phyloP scores from a whole-genome alignment of 805 yeast species.

The Maudiozyma pseudohumilis region DNA sequence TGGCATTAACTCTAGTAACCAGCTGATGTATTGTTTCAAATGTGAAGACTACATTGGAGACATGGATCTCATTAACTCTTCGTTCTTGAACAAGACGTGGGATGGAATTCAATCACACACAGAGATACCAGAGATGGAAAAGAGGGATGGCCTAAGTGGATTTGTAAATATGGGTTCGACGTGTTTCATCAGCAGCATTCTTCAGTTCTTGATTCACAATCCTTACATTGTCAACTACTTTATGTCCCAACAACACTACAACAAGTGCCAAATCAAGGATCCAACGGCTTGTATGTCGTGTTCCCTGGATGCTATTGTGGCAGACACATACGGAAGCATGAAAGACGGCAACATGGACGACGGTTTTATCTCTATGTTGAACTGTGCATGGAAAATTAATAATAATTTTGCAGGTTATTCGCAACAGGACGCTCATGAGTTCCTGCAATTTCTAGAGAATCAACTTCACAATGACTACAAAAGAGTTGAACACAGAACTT shows the following conservation, averaged over 20 bases:
- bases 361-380: slow-evolving; percentile 71
- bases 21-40: slow-evolving; percentile 66
- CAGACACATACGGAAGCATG: slow-evolving; percentile 51
- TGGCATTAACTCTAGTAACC: slow-evolving; percentile 60
- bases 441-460: slow-evolving; percentile 83
- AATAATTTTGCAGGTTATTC: slow-evolving; percentile 86
- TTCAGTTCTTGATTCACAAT: slow-evolving; percentile 84
- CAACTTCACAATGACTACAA: slow-evolving; percentile 53
- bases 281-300: slow-evolving; percentile 61
- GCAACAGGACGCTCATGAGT: slow-evolving; percentile 98
- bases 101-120: slow-evolving; percentile 16
- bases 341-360: slow-evolving; percentile 8
- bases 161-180: slow-evolving; percentile 93
- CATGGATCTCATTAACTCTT: slow-evolving; percentile 25
- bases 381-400: slow-evolving; percentile 83
- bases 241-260: slow-evolving; percentile 35
- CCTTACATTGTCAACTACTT: slow-evolving; percentile 76
- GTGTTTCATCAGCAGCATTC: slow-evolving; percentile 89
- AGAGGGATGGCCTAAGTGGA: slow-evolving; percentile 76
- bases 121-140: slow-evolving; percentile 30
- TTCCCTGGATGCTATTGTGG: slow-evolving; percentile 69
- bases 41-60: slow-evolving; percentile 69
- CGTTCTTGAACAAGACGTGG: slow-evolving; percentile 22
- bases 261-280: slow-evolving; percentile 21
- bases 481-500: slow-evolving; percentile 7